These are phyloP conservation scores for Scheffersomyces insectosa DNA, from an alignment of 1,139 yeast species.

Conservation along the genomic window DNA sequence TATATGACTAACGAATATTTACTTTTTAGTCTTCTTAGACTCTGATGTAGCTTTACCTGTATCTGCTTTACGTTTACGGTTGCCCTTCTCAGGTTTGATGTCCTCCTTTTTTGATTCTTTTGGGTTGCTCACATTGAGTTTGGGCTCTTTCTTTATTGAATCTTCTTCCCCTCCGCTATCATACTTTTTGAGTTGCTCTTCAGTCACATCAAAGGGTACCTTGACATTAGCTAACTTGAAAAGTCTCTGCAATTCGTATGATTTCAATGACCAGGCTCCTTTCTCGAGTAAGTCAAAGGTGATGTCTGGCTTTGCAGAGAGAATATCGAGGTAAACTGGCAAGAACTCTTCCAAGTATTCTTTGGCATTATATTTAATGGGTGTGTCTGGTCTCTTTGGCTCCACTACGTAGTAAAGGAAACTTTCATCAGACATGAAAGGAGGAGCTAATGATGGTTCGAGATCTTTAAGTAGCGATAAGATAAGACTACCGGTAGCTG, in stretches of 20 bases:
- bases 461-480: conserved; percentile 32
- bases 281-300: conserved; percentile 27
- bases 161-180: not conserved
- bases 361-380: conserved; percentile 42
- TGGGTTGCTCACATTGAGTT: not conserved
- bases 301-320: conserved; percentile 7
- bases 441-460: conserved; percentile 31
- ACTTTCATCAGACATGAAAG: conserved; percentile 52
- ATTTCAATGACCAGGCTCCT: conserved; percentile 43
- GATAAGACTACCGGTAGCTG: conserved; percentile 50
- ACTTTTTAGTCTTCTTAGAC: conserved; percentile 2
- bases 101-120: conserved; percentile 3
- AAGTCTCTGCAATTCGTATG: conserved; percentile 24
- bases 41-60: conserved; percentile 3
- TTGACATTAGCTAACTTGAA: conserved; percentile 27
- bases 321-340: conserved; percentile 23
- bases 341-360: conserved; percentile 42
- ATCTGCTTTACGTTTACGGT: conserved; percentile 4
- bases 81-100: conserved; percentile 2
- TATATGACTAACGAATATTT: not conserved
- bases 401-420: conserved; percentile 38
- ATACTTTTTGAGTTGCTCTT: conserved; percentile 10
- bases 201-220: conserved; percentile 18
- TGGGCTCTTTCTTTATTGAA: not conserved
- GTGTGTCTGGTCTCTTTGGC: conserved; percentile 26